Evolutionary conservation across 192 early-diverging fungal species (phyloP), one percentile per base, ranked within the genome.

Genomic region (Linnemannia schmuckeri): DNA sequence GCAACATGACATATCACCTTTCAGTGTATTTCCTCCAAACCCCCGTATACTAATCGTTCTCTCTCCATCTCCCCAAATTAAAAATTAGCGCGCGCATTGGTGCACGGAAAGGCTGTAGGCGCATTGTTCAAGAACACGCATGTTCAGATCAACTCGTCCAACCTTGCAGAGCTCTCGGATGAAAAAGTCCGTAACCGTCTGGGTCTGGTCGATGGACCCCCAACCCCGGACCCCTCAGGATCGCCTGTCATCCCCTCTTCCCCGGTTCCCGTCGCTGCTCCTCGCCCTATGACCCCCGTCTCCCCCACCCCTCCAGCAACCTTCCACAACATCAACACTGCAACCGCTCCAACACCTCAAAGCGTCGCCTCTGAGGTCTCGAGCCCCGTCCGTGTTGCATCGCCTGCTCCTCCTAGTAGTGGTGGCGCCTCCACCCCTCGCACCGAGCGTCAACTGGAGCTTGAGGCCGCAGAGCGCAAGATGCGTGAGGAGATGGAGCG

Each of bases 101-200:
- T 94, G 15, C 93, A 94, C 55, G 92, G 93, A 68, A 88, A 92
- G 69, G 91, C 92, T 30, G 92, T 94, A 27, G 93, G 90, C 20
- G 80, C 85, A 54, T 63, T 92, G 41, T 89, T 94, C 74, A 88
- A 93, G 80, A 88, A 88, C 74, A 70, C 33, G 30, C 70, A 80
- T 74, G 75, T 75, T 46, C 83, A 86, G 35, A 81, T 86, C 79
- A 86, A 80, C 49, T 77, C 83, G 4, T 77, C 83, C 20, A 80
- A 42, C 70, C 35, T 86, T 52, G 54, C 78, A n/a, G 83, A 86
- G 3, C 66, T 86, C 10, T 70, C 72, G 3, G 83, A 86, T 15
- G 78, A 80, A 3, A 80, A 76, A 37, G 69, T 86, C 33, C 74
- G 83, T 10, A 17, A 61, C 5, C 83, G 83, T 55, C 41, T 86